Base-by-base conservation (phyloP, 768 basidiomycete genomes). In the Omphalotus guepiniiformis region DNA sequence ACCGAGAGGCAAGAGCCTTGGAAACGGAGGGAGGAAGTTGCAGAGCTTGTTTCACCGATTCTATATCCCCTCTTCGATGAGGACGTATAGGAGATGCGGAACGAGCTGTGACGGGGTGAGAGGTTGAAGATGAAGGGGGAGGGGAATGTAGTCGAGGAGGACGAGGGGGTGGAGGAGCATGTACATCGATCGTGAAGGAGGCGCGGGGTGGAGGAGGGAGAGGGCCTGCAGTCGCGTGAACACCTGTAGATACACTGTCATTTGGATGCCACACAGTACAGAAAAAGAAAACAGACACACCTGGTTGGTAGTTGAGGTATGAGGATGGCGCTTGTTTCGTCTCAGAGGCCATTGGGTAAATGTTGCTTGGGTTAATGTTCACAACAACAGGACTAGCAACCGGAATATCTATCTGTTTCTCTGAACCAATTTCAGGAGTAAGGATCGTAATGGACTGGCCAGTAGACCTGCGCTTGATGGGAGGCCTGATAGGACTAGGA, bases 151-250 rank as follows among this genome's bases (percentile, higher is more conserved):
- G 68, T 34, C 84, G 80, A 4, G 80, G 78, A 27, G 82, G 82
- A 30, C 80, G 78, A 49, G 83, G 82, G 19, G 82, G 80, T 9
- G 76, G 71, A 7, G 74, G 66, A 40, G 61, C 69, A 11, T 68
- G 67, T 5, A 67, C 48, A 40, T 74, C 68, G 26, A 80, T 70
- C 48, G 67, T 68, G 46, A 80, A 74, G 47, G 71, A 62, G 16
- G 81, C 74, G 49, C 80, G 71, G 2, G 86, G 84, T 7, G 85
- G 85, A 26, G 79, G 78, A 23, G 87, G 85, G 49, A 85, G 71
- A 39, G 87, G 86, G 3, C 85, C 83, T 34, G 85, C 86, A 19
- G 76, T 86, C 6, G 84, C 72, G 63, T 89, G 83, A 2, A 83
- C 56, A 40, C 78, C 76, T 71, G 55, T 32, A 22, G 53, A 49